Conservation (phyloP, 2,329 filamentous ascomycete genomes). For the Xylariales sp. region DNA sequence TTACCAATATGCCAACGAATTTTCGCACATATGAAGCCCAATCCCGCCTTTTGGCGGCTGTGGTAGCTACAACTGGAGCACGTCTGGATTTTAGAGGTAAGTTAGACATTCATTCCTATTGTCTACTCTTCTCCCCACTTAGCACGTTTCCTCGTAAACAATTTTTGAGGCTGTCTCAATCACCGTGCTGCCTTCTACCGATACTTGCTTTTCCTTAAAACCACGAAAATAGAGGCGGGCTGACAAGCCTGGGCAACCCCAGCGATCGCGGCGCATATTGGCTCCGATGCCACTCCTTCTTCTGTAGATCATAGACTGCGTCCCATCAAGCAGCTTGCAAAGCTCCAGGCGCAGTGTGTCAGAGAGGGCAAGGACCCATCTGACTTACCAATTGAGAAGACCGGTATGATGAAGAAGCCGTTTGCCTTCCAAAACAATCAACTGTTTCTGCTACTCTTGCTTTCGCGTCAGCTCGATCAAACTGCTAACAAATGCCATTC, state of each 20-base stretch:
- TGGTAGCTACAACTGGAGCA: conserved; percentile 50
- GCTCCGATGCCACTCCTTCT: conserved; percentile 26
- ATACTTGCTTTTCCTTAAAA: too few relatives aligned
- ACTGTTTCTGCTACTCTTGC: too few relatives aligned
- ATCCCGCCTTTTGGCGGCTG: conserved; percentile 55
- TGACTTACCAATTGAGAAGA: conserved; percentile 21
- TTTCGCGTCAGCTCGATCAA: too few relatives aligned
- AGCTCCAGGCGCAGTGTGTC: conserved; percentile 26
- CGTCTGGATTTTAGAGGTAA: conserved; percentile 61
- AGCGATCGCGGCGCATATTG: conserved; percentile 16
- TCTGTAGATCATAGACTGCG: conserved; percentile 33
- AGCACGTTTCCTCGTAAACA: too few relatives aligned
- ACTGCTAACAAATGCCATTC: background rate
- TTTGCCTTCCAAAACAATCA: too few relatives aligned
- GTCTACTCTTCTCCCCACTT: background rate
- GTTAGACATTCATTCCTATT: too few relatives aligned
- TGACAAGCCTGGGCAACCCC: too few relatives aligned
- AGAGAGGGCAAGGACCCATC: conserved; percentile 26
- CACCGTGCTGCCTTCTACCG: too few relatives aligned
- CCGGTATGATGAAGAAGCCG: conserved; percentile 2
- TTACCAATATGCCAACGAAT: conserved; percentile 33
- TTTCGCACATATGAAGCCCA: conserved; percentile 59
- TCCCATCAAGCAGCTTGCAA: conserved; percentile 32
- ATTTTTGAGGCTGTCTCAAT: too few relatives aligned
- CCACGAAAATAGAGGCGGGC: too few relatives aligned